Evolutionary conservation across 371 early-diverging fungal genomes (phyloP), one percentile per base, ranked within the genome.

Genomic region (Mortierella sp.): DNA sequence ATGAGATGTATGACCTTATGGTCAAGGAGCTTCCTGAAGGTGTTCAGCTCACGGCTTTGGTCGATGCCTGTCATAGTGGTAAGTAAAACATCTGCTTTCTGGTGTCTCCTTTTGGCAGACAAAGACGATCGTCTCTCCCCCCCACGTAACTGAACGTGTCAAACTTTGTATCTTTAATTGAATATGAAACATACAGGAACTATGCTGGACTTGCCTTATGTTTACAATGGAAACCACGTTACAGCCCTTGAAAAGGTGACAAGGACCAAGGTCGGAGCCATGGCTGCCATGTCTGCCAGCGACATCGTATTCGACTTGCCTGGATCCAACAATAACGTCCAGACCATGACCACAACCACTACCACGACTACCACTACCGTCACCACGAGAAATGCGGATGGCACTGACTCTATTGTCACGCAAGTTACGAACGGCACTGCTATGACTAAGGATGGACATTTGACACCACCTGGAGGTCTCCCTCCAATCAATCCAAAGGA

Each of bases 21-120:
- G 91, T 92, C 64, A 75, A 78, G 62, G 80, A 84, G 1, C 81
- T 93, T 32, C 92, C 91, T 22, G 78, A 83, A 55, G 92, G 91
- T 39, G 85, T 84, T 11, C 86, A 88, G n/a, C 73, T 94, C 62
- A 90, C 90, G 3, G 85, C 85, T 40, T 77, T 92, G 20, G 90
- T 92, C 58, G 94, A 94, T 80, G 92, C 84, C 1, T 88, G 89
- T 65, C 89, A 88, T 70, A 80, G 81, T 70, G 86, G 86, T 78
- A 78, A 60, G 73, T 39, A 5, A n/a, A 28, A 16, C 12, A 62
- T 39, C 10, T 28, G 9, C 12, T 2, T 8, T 28, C 40, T 22
- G 3, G n/a, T 37, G 1, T 39, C 16, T 39, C 52, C 9, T 11
- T 55, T 26, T 55, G n/a, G 22, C 20, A 52, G 52, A 3, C 52